A percentile compares a stretch with the other conserved stretches of the same genome.
phyloP scores from a whole-genome alignment of 2,329 filamentous ascomycete species.

The Botrytis elliptica region DNA sequence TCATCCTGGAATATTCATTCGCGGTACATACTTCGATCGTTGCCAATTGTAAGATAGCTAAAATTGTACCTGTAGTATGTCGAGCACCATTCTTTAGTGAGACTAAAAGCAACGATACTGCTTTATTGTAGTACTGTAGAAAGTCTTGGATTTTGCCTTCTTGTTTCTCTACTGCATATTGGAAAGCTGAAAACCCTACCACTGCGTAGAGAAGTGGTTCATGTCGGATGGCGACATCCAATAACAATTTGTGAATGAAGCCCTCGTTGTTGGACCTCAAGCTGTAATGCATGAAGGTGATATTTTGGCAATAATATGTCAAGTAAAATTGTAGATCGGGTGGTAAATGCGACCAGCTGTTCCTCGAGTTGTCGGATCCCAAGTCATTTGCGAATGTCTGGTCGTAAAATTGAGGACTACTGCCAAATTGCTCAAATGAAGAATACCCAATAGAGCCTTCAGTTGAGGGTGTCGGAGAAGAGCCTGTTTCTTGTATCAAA shows the following conservation, averaged over 20 bases:
- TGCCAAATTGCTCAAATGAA: conserved; percentile 25
- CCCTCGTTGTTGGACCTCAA: conserved; percentile 67
- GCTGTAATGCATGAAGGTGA: conserved; percentile 81
- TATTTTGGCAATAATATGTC: conserved; percentile 71
- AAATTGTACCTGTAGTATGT: conserved; percentile 69
- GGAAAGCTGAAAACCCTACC: conserved; percentile 86
- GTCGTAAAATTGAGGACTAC: conserved; percentile 24
- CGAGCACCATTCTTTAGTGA: conserved; percentile 69
- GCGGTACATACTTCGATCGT: conserved; percentile 74
- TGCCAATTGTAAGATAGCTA: conserved; percentile 88
- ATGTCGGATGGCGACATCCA: conserved; percentile 71
- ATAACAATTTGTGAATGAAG: conserved; percentile 71
- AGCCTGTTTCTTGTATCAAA: conserved; percentile 50
- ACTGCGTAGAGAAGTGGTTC: conserved; percentile 84
- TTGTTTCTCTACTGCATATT: conserved; percentile 69
- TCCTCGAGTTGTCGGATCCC: conserved; percentile 26
- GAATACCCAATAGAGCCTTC: conserved; percentile 39
- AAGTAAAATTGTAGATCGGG: conserved; percentile 76
- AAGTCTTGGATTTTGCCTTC: conserved; percentile 77
- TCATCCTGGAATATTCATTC: conserved; percentile 9
- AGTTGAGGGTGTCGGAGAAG: conserved; percentile 53
- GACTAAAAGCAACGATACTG: conserved; percentile 72
- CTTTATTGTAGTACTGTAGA: conserved; percentile 85
- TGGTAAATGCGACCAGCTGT: conserved; percentile 59
- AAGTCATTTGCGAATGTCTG: conserved; percentile 35